Percentiles rank a stretch among this genome's conserved stretches.
Evolutionary conservation across 169 alveolate genomes (phyloP).

Genomic region (Plasmodium ovale): DNA sequence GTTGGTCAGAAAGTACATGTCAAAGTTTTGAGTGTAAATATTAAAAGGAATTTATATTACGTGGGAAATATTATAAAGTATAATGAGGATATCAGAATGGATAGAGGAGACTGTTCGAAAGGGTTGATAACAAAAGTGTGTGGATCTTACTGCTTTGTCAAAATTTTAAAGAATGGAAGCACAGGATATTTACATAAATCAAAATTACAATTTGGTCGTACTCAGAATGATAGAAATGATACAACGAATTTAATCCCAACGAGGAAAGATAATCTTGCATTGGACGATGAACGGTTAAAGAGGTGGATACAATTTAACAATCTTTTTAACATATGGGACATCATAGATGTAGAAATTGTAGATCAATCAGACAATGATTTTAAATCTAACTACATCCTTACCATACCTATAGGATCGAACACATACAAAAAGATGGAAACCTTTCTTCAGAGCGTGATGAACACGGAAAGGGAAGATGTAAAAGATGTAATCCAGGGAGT

Average conservation of each 20-base stretch:
- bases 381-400: conserved; percentile 37
- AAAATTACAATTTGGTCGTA: conserved; percentile 6
- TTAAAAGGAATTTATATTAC: conserved; percentile 30
- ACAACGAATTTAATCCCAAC: background rate
- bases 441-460: background rate
- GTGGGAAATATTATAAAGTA: conserved; percentile 39
- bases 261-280: background rate
- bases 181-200: conserved; percentile 55
- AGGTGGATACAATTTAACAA: background rate
- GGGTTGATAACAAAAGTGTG: conserved; percentile 64
- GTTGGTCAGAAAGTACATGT: conserved; percentile 25
- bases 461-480: background rate
- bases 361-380: conserved; percentile 1
- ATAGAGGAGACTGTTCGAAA: conserved; percentile 36
- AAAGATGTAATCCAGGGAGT: background rate
- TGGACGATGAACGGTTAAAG: background rate
- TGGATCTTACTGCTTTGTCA: conserved; percentile 44
- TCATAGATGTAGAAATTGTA: conserved; percentile 48
- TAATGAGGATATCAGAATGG: conserved; percentile 33
- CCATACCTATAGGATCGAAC: conserved; percentile 35
- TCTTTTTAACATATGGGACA: conserved; percentile 67
- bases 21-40: conserved; percentile 33
- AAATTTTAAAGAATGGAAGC: conserved; percentile 59
- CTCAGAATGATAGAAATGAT: background rate
- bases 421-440: conserved; percentile 2